phyloP scores from a whole-genome alignment of 768 basidiomycete species.

The Cantharellus anzutake region DNA sequence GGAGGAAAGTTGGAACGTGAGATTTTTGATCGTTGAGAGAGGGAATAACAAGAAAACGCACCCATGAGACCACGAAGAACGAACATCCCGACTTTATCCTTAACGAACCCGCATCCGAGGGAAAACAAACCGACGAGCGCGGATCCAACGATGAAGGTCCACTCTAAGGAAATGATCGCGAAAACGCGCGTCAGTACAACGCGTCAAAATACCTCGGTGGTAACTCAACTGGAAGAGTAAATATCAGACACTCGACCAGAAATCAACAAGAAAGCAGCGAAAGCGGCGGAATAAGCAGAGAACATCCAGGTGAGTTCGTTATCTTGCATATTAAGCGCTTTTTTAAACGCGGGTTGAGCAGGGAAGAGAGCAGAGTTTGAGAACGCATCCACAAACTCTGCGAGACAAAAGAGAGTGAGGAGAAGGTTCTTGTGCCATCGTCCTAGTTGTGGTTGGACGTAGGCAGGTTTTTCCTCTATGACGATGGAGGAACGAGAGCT shows the following conservation, averaged over 20 bases:
- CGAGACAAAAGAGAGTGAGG: background rate
- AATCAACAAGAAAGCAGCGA: slow-evolving; percentile 1
- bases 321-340: background rate
- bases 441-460: background rate
- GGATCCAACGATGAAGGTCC: slow-evolving; percentile 25
- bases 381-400: background rate
- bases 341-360: background rate
- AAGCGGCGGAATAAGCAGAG: background rate
- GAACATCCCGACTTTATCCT: slow-evolving; percentile 28
- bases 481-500: too few relatives aligned
- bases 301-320: background rate
- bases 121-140: slow-evolving; percentile 25
- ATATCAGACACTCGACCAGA: background rate
- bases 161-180: slow-evolving; percentile 11
- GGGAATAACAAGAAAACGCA: background rate
- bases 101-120: slow-evolving; percentile 28
- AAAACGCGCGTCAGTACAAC: background rate
- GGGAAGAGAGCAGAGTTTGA: background rate
- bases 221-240: background rate
- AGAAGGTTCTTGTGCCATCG: background rate
- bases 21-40: background rate
- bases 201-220: too few relatives aligned
- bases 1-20: background rate
- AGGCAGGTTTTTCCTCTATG: background rate
- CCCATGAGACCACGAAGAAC: slow-evolving; percentile 34